Conservation (phyloP, 1,284 basidiomycete species). For the Uromyces viciae-fabae region DNA sequence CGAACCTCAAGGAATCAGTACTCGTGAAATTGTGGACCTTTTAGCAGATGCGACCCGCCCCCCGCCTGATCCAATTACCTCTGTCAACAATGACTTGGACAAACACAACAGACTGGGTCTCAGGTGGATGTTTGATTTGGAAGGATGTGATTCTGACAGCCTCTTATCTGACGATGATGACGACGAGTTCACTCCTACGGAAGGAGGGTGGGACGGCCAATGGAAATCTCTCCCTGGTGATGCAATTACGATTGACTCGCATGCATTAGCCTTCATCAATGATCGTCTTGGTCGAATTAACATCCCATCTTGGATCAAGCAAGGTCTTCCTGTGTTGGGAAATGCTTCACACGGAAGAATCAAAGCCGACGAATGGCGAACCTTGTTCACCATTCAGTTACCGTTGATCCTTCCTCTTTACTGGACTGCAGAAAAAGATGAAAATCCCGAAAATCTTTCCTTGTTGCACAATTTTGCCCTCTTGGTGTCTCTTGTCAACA, state of each 20-base stretch:
- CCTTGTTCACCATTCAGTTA: constrained; percentile 1
- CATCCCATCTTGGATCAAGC: background rate
- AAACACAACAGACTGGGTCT: background rate
- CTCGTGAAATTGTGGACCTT: background rate
- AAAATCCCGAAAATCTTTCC: background rate
- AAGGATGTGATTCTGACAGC: background rate
- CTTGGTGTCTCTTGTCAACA: background rate
- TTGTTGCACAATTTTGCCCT: constrained; percentile 17
- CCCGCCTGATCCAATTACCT: background rate
- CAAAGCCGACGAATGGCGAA: background rate
- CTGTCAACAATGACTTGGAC: background rate
- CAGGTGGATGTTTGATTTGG: background rate
- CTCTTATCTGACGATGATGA: background rate
- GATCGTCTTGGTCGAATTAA: background rate
- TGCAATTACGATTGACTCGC: background rate
- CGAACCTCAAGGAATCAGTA: background rate
- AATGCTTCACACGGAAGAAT: background rate
- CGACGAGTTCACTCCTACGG: background rate
- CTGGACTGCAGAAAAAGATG: background rate
- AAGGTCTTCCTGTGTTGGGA: background rate
- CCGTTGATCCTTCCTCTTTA: background rate
- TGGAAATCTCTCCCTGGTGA: background rate
- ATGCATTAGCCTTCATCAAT: background rate
- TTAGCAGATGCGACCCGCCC: background rate
- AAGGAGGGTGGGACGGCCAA: background rate